Evolutionary conservation across 176 grass and related monocot genomes (phyloP), one percentile per base, ranked within the genome.

Genomic region (Oryza rufipogon): DNA sequence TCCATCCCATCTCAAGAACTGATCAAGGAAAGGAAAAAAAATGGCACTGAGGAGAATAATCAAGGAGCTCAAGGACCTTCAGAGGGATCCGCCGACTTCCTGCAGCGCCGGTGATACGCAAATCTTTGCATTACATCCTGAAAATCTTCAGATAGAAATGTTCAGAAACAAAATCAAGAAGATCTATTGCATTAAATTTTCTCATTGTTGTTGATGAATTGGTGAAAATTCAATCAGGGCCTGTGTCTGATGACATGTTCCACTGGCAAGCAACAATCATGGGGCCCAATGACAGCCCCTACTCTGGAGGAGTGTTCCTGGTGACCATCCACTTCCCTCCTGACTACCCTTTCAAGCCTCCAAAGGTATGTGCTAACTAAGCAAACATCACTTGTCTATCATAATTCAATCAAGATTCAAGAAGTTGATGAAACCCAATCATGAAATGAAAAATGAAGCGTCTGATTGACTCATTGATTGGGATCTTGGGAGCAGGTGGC

Each of bases 241-340:
- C 94, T 42, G 88, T 85, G 42, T 85, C 88, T 69, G 92, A 94
- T 48, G 94, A 97, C 81, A 94, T 97, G 92, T 97, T 90, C 74
- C 94, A 97, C 19, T 97, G 94, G 94, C 94, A 97, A 85, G 94
- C 94, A 42, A 97, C 93, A 17, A 91, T 91, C 88, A 87, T 96
- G 38, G 91, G 91, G 2, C 91, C 93, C 0, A 80, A 39, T 16
- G 88, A 96, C 81, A 91, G 91, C 77, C 91, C 88, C 28, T 91
- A 93, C 84, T 82, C 81, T 4, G 88, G 91, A 13, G 91, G 88
- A 4, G 86, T 93, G 30, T 93, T 93, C 78, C 77, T 93, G 64
- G 80, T 93, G 15, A 87, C 77, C 80, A 91, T 96, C 83, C 90
- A 95, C 28, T 92, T 93, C 83, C 88, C 91, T 48, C 86, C 90